These are phyloP conservation scores for Chaetomium sp. DNA, from an alignment of 2,329 filamentous ascomycete species.

Conservation along the genomic window DNA sequence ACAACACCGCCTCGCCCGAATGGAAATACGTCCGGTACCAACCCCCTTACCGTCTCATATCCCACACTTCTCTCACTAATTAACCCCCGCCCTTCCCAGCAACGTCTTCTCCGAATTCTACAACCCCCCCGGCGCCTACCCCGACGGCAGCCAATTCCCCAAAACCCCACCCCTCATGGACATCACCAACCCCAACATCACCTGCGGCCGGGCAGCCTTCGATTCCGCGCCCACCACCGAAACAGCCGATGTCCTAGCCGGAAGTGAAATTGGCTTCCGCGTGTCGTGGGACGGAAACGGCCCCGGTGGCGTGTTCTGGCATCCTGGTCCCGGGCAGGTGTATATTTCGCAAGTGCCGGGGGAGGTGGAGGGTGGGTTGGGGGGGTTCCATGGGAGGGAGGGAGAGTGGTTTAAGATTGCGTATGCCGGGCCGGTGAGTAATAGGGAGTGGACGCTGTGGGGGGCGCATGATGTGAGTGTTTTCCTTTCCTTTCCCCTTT, in stretches of 20 bases:
- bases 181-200: conserved; percentile 12
- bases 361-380: conserved; percentile 1
- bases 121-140: not conserved
- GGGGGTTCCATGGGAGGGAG: not conserved
- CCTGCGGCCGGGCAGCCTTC: conserved; percentile 14
- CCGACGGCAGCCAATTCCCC: not conserved
- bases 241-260: conserved; percentile 16
- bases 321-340: conserved; percentile 12
- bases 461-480: not conserved
- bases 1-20: conserved; percentile 10
- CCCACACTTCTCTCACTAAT: too few species aligned
- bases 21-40: conserved; percentile 16
- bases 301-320: conserved; percentile 5
- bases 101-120: not conserved
- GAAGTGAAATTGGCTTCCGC: conserved; percentile 17
- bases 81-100: not conserved
- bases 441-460: conserved; percentile 1
- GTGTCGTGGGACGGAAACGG: conserved; percentile 15
- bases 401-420: conserved; percentile 20
- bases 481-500: not conserved
- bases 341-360: conserved; percentile 14
- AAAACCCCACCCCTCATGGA: conserved; percentile 4
- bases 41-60: not conserved
- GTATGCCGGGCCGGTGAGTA: conserved; percentile 5
- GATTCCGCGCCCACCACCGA: conserved; percentile 10